Base-by-base conservation (phyloP, 148 eudicot species). In the Chenopodium berlandieri region DNA sequence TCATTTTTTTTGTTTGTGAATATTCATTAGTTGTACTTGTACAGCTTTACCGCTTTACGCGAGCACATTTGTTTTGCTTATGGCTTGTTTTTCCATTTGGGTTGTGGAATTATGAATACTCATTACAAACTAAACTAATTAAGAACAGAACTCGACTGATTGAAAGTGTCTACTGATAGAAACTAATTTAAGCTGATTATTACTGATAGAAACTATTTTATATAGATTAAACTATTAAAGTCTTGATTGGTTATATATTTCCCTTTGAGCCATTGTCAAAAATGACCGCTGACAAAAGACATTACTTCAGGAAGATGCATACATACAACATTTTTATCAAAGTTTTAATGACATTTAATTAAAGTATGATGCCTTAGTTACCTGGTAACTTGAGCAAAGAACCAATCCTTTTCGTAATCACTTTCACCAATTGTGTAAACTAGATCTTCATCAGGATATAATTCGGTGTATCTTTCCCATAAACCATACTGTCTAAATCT, bases 401-500 rank as follows among this genome's bases (percentile, higher is more conserved):
- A 92, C 98, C 98, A 94, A 83, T 94, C 98, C 84, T 85, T 89
- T 10, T 32, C 50, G 81, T 88, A 92, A 60, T 94, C 95, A 70
- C 95, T 92, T 78, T 75, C 84, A 22, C 94, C 97, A 80, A 91
- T 80, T 0, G 90, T 89, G 85, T 85, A 94, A 2, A 89, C 85
- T 25, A 92, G 85, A 88, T 94, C 95, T 30, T 83, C 84, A 34
- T 84, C 60, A 19, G 97, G 97, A 80, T 94, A 94, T 34, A 94
- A 34, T 46, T 91, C 97, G 0, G 94, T 52, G 46, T 94, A 94
- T 77, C 97, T 92, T 31, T 94, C 98, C 98, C 98, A 94, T 4
- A 94, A 78, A 71, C 98, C 98, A 78, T 94, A 94, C 66, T 94
- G 98, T 85, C 98, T 88, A 81, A 89, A 94, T 67, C 98, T 94